Evolutionary conservation across 768 basidiomycete genomes (phyloP).

Genomic region (Lanmaoa rubissima): DNA sequence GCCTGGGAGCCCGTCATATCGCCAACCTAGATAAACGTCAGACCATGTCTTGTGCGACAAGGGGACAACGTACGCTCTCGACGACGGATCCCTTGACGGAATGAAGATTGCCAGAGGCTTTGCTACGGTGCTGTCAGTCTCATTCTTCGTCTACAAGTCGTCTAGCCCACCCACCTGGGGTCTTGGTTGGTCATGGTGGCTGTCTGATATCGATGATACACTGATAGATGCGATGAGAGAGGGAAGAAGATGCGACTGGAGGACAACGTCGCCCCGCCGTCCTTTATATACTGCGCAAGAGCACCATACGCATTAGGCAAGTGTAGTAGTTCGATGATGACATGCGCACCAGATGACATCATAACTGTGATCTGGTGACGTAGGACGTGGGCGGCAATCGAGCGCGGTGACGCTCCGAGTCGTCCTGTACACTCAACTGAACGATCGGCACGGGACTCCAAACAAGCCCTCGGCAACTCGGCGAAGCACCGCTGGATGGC

Average conservation of each 20-base stretch:
- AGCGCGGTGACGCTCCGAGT: neutral
- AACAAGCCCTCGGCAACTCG: neutral
- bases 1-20: conserved; percentile 41
- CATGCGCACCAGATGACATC: conserved; percentile 28
- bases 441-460: neutral
- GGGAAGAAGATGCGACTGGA: conserved; percentile 9
- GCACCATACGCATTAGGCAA: conserved; percentile 30
- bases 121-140: conserved; percentile 23
- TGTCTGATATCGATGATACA: neutral
- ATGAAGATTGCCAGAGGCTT: conserved; percentile 35
- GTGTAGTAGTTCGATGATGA: conserved; percentile 23
- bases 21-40: conserved; percentile 33
- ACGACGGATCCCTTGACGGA: conserved; percentile 37
- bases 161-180: conserved; percentile 23
- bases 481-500: neutral
- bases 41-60: neutral
- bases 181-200: conserved; percentile 22
- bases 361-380: conserved; percentile 25
- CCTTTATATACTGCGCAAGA: conserved; percentile 29
- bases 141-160: no score
- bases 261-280: neutral
- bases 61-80: conserved; percentile 27
- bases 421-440: neutral
- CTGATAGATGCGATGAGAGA: neutral
- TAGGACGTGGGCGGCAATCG: conserved; percentile 14